These are phyloP conservation scores for Sequoia sempervirens DNA, from an alignment of 75 land plant genomes.

Conservation along the genomic window DNA sequence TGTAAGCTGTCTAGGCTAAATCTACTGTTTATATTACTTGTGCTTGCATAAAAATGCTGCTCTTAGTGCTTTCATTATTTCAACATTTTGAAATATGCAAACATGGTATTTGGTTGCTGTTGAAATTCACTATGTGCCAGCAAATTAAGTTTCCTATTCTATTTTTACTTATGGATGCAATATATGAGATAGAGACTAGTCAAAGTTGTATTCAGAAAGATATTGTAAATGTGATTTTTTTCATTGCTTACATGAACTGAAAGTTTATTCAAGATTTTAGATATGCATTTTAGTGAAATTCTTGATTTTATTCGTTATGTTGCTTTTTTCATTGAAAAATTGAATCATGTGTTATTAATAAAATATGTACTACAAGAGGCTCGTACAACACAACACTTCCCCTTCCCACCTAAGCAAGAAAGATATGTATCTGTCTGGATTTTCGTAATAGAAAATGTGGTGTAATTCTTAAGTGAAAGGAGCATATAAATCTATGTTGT, in stretches of 20 bases:
- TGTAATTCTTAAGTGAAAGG: no score
- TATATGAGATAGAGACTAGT: neutral
- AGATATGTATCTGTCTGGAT: neutral
- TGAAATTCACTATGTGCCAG: neutral
- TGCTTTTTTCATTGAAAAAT: neutral
- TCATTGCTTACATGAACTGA: neutral
- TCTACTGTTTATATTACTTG: neutral
- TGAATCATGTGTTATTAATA: neutral
- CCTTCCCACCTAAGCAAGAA: no score
- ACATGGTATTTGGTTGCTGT: neutral
- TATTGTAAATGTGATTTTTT: neutral
- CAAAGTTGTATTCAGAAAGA: neutral
- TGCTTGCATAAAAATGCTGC: neutral
- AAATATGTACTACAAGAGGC: no score
- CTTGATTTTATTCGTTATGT: neutral
- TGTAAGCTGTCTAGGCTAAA: constrained; percentile 41
- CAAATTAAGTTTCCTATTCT: neutral
- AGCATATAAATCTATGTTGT: no score
- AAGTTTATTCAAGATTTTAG: neutral
- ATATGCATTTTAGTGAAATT: constrained; percentile 1
- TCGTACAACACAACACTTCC: no score
- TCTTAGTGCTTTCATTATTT: neutral
- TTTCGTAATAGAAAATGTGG: neutral
- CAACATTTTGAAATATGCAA: neutral
- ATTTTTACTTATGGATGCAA: neutral